phyloP scores from a whole-genome alignment of 768 basidiomycete genomes.

The Phaeotremella skinneri region DNA sequence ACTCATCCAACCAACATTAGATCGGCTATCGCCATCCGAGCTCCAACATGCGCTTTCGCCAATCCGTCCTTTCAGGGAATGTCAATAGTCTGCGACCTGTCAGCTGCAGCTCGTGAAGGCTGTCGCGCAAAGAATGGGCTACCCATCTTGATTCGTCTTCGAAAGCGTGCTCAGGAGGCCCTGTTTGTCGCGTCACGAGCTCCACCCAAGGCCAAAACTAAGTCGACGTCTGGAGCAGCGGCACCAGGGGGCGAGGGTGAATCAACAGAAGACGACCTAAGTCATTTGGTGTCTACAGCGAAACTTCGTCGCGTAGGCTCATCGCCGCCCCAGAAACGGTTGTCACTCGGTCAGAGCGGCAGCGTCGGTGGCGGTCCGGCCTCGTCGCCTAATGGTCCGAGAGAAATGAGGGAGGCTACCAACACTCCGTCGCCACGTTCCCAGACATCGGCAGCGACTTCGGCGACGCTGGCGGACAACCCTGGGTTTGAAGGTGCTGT shows the following conservation, averaged over 20 bases:
- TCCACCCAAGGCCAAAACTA: not conserved
- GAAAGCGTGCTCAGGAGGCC: slow-evolving; percentile 40
- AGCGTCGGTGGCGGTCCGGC: not conserved
- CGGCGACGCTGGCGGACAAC: slow-evolving; percentile 26
- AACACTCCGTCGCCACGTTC: slow-evolving; percentile 19
- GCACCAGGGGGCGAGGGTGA: slow-evolving; percentile 7
- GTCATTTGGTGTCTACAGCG: slow-evolving; percentile 36
- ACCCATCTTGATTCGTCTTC: slow-evolving; percentile 41
- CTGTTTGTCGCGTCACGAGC: slow-evolving; percentile 19
- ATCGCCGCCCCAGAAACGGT: slow-evolving; percentile 11
- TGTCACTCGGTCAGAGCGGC: not conserved
- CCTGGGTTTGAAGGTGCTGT: slow-evolving; percentile 29
- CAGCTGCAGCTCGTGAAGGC: slow-evolving; percentile 41
- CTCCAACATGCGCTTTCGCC: slow-evolving; percentile 45
- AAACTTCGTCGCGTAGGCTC: slow-evolving; percentile 33
- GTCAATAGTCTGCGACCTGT: slow-evolving; percentile 47
- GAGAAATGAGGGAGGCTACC: not conserved
- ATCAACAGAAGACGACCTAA: slow-evolving; percentile 43
- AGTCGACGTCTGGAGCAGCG: not conserved
- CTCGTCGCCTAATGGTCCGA: not conserved
- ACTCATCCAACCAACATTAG: slow-evolving; percentile 19
- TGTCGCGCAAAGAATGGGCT: slow-evolving; percentile 49
- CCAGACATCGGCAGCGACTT: slow-evolving; percentile 15
- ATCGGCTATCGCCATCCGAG: slow-evolving; percentile 44
- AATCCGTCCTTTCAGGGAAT: slow-evolving; percentile 45